Percentiles rank a stretch among this genome's conserved stretches.
phyloP scores from a whole-genome alignment of 208 protist species.

The Borovskyia barvae region DNA sequence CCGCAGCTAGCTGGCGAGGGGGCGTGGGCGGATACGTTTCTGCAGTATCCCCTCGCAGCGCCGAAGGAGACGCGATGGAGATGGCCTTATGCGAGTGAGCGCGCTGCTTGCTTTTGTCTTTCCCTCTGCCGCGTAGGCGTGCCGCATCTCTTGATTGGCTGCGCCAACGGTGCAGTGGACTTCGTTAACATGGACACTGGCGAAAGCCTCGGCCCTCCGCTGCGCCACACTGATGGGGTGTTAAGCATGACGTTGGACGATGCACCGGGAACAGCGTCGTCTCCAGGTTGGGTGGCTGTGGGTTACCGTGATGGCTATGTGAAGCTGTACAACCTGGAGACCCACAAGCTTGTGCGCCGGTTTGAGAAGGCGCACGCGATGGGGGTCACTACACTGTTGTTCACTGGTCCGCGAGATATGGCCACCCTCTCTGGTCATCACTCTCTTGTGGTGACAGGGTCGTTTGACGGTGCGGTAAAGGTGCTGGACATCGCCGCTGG shows the following conservation, averaged over 20 bases:
- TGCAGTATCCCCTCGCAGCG: constrained; percentile 31
- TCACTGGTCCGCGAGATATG: constrained; percentile 37
- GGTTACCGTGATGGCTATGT: constrained; percentile 83
- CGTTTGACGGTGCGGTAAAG: constrained; percentile 62
- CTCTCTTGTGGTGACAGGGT: constrained; percentile 53
- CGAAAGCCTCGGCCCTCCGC: constrained; percentile 21
- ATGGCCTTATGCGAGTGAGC: constrained; percentile 33
- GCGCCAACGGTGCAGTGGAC: constrained; percentile 58
- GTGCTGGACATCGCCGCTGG: constrained; percentile 60
- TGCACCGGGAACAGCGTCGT: background rate
- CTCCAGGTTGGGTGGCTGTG: constrained; percentile 57
- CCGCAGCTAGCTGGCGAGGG: background rate
- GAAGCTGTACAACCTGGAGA: constrained; percentile 73
- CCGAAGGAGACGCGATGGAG: constrained; percentile 29
- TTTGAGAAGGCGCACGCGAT: constrained; percentile 60
- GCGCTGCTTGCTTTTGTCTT: constrained; percentile 29
- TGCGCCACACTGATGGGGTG: constrained; percentile 57
- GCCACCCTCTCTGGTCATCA: constrained; percentile 45
- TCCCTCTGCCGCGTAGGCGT: constrained; percentile 3
- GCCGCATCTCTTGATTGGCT: constrained; percentile 49
- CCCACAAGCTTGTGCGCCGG: constrained; percentile 65
- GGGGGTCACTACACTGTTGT: constrained; percentile 63
- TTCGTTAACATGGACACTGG: constrained; percentile 38
- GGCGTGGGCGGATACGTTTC: constrained; percentile 27
- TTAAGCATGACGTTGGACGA: constrained; percentile 38